Conservation (phyloP, 2,329 filamentous ascomycete species). For the Fonsecaea erecta region DNA sequence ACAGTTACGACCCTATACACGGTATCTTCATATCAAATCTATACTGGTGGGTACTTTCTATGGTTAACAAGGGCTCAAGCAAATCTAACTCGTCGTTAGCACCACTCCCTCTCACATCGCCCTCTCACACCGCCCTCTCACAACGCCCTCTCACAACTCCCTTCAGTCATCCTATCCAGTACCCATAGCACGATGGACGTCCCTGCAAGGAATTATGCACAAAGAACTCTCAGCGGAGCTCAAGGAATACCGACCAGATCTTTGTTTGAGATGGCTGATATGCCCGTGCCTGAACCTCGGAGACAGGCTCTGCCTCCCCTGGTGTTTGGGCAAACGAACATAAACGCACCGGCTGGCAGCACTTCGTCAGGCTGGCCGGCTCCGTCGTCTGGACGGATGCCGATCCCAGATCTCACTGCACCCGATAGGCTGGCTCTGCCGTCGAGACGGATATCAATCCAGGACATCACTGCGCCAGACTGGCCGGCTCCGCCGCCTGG, state of each 20-base stretch:
- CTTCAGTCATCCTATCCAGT: constrained; percentile 46
- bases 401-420: too few relatives aligned
- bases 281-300: constrained; percentile 50
- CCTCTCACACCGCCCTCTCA: constrained; percentile 69
- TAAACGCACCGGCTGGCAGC: constrained; percentile 29
- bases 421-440: constrained; percentile 49
- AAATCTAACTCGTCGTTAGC: constrained; percentile 47
- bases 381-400: too few relatives aligned
- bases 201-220: too few relatives aligned
- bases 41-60: constrained; percentile 57
- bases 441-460: constrained; percentile 51
- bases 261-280: constrained; percentile 57
- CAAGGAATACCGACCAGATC: too few relatives aligned
- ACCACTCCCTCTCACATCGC: too few relatives aligned
- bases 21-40: constrained; percentile 65
- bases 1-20: constrained; percentile 63
- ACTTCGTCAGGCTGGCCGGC: constrained; percentile 41
- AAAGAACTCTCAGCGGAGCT: too few relatives aligned
- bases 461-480: too few relatives aligned
- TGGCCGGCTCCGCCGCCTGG: too few relatives aligned
- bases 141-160: too few relatives aligned
- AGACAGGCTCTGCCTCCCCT: constrained; percentile 20
- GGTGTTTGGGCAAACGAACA: constrained; percentile 19
- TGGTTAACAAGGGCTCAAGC: background rate
- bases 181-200: too few relatives aligned